Evolutionary conservation across 108 stramenopile species (phyloP), one percentile per base, ranked within the genome.

Genomic region (Parietichytrium sp.): DNA sequence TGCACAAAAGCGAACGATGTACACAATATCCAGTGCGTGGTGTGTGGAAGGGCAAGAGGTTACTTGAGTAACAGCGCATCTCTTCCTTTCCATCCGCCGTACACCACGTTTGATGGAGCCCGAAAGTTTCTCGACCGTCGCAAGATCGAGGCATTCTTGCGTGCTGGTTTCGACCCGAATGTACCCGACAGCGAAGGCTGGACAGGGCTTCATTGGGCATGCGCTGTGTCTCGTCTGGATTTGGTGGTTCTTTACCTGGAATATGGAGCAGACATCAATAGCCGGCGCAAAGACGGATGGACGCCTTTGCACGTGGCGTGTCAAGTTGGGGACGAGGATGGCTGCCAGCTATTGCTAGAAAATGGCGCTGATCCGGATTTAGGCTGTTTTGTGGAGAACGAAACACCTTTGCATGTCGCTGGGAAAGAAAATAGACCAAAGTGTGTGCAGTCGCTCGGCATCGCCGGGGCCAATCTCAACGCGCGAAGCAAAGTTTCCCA

Each of bases 141-240:
- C 1, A 33, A 72, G 20, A 72, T 72, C 10, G 25, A 10, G 3
- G 61, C 61, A 42, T 25, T 72, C 38, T 42, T 72, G 23, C 38
- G 45, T 10, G 61, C 33, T 72, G 61, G 61, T 3, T 33, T 27
- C 6, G 61, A 72, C 42, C 61, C 61, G 6, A 45, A 72, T 38
- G 23, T 33, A n/a, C 38, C 25, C 0, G 61, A 72, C 61, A 45
- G 38, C 20, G 61, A 72, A 72, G 61, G 61, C 15, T 72, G 61
- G 61, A 25, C 61, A n/a, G 61, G 61, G 10, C 13, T 72, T 0
- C 61, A 72, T 20, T 72, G 61, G 61, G 61, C 61, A n/a, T n/a
- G 38, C 15, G 61, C 61, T 6, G 38, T 72, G 15, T 33, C 38
- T n/a, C 6, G 61, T 45, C 61, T 72, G 1, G 61, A 72, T 27